Percentiles rank a stretch among this genome's conserved stretches.
phyloP scores from a whole-genome alignment of 768 basidiomycete species.

The Tulasnella sp. region DNA sequence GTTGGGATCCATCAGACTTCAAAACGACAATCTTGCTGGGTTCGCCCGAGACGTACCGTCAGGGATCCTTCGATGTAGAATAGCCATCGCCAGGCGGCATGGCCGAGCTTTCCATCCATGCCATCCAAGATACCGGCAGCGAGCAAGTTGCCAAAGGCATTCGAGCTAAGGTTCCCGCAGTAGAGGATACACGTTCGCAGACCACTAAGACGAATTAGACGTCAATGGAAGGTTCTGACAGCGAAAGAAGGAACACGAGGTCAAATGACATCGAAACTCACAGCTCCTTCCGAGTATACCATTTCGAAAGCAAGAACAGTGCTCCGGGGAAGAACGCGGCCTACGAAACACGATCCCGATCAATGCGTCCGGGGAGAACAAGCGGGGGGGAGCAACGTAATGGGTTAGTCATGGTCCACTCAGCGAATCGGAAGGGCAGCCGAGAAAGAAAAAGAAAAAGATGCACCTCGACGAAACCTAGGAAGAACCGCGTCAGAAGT shows the following conservation, averaged over 20 bases:
- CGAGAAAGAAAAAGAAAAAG: too few relatives aligned
- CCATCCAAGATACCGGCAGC: constrained; percentile 59
- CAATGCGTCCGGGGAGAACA: too few relatives aligned
- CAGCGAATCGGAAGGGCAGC: too few relatives aligned
- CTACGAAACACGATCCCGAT: too few relatives aligned
- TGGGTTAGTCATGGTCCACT: too few relatives aligned
- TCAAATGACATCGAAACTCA: constrained; percentile 20
- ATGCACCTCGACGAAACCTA: constrained; percentile 52
- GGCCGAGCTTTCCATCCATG: constrained; percentile 59
- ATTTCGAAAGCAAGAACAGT: constrained; percentile 48
- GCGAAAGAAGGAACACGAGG: constrained; percentile 22
- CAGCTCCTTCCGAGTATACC: constrained; percentile 27
- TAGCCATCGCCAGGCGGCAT: constrained; percentile 45
- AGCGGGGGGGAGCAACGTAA: too few relatives aligned
- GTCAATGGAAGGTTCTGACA: background rate
- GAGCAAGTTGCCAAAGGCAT: constrained; percentile 71
- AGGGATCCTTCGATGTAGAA: constrained; percentile 41
- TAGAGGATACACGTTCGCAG: constrained; percentile 54
- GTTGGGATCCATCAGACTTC: background rate
- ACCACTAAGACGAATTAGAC: constrained; percentile 30
- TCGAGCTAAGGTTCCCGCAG: constrained; percentile 65
- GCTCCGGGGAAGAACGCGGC: constrained; percentile 27
- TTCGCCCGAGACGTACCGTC: constrained; percentile 10
- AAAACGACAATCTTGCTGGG: background rate
- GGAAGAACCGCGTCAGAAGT: constrained; percentile 57